Evolutionary conservation across 2,329 filamentous ascomycete genomes (phyloP).

Genomic region (Sporothrix sp.): DNA sequence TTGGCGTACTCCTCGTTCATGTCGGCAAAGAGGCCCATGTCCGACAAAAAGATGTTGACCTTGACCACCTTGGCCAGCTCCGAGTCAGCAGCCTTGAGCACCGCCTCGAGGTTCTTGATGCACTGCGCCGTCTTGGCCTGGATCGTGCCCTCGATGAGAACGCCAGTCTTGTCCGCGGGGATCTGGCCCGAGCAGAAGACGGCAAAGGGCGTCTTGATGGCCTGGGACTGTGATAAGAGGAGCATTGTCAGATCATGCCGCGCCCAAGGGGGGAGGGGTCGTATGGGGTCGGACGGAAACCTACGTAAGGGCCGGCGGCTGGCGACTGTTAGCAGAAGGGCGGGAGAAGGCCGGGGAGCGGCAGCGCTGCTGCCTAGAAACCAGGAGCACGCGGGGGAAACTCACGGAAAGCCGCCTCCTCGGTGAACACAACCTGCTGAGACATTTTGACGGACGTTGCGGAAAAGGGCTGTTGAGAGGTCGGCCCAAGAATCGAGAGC

Average conservation of each 20-base stretch:
- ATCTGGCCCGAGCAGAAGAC: constrained; percentile 64
- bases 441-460: constrained; percentile 30
- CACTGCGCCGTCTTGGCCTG: constrained; percentile 53
- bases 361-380: too few relatives aligned
- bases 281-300: constrained; percentile 22
- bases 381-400: background rate
- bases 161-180: constrained; percentile 50
- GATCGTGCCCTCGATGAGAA: constrained; percentile 49
- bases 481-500: background rate
- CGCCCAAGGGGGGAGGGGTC: background rate
- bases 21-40: constrained; percentile 80
- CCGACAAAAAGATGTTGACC: constrained; percentile 80
- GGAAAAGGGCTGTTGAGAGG: background rate
- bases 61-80: constrained; percentile 76
- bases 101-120: constrained; percentile 71
- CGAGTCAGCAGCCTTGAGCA: constrained; percentile 73
- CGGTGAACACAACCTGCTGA: constrained; percentile 42
- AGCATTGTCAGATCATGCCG: background rate
- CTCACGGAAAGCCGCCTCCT: constrained; percentile 50
- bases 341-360: background rate
- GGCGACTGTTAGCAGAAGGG: constrained; percentile 1
- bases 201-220: constrained; percentile 54
- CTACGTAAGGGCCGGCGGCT: constrained; percentile 57
- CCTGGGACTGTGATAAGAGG: constrained; percentile 34
- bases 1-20: constrained; percentile 83